A percentile compares a stretch with the other conserved stretches of the same genome.
Evolutionary conservation across 495 filamentous ascomycete species (phyloP).

Genomic region (Penicillium mononematosum): DNA sequence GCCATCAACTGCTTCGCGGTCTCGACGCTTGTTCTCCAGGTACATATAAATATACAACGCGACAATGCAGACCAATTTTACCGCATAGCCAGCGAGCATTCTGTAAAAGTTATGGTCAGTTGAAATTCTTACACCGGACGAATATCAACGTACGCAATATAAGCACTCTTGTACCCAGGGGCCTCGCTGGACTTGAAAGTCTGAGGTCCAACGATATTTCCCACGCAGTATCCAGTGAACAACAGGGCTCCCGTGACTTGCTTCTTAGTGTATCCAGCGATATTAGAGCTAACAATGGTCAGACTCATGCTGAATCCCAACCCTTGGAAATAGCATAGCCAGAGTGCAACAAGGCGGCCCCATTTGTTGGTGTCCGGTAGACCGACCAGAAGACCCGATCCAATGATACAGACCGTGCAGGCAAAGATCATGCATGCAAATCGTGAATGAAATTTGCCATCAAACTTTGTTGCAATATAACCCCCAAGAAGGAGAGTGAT

Average conservation of each 20-base stretch:
- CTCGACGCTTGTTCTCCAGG: conserved; percentile 51
- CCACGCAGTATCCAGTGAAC: conserved; percentile 42
- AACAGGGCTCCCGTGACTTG: conserved; percentile 51
- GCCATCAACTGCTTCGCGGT: conserved; percentile 39
- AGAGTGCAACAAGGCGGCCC: conserved; percentile 55
- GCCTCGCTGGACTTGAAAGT: conserved; percentile 53
- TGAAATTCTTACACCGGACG: no score
- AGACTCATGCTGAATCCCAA: conserved; percentile 49
- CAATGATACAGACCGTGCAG: conserved; percentile 57
- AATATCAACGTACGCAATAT: conserved; percentile 51
- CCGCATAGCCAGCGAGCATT: conserved; percentile 53
- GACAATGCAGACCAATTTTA: conserved; percentile 49
- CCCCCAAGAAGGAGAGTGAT: conserved; percentile 36
- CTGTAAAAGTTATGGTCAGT: no score
- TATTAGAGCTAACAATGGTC: conserved; percentile 45
- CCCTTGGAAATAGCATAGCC: conserved; percentile 54
- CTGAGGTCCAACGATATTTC: conserved; percentile 52
- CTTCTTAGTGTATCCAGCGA: conserved; percentile 59
- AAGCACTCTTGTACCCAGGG: conserved; percentile 54
- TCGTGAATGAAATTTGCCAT: conserved; percentile 32
- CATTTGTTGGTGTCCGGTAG: conserved; percentile 52
- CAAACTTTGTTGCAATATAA: conserved; percentile 42
- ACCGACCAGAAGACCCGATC: conserved; percentile 52
- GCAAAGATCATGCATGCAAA: conserved; percentile 35
- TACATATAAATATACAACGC: conserved; percentile 55